phyloP scores from a whole-genome alignment of 495 filamentous ascomycete species.

The Diplogelasinospora grovesii region DNA sequence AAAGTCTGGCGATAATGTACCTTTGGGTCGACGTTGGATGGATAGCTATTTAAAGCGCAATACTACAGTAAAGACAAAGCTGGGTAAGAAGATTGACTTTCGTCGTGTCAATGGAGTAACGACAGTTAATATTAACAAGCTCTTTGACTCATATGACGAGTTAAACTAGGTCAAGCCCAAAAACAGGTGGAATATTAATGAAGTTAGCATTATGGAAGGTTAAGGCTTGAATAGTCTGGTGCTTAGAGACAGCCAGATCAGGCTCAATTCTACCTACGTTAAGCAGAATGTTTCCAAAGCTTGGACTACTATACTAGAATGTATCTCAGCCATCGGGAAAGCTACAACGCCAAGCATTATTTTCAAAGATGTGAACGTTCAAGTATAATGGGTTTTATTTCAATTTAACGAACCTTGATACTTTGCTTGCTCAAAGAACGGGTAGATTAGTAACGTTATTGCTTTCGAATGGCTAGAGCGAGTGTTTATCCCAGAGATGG shows the following conservation, averaged over 20 bases:
- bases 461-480: conserved; percentile 6
- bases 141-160: conserved; percentile 4
- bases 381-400: conserved; percentile 6
- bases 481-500: conserved; percentile 12
- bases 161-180: conserved; percentile 2
- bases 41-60: background rate
- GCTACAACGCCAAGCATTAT: background rate
- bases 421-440: conserved; percentile 6
- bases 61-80: background rate
- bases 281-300: background rate
- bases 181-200: conserved; percentile 6
- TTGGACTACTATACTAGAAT: conserved; percentile 7
- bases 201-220: conserved; percentile 8
- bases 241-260: background rate
- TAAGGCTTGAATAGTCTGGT: conserved; percentile 3
- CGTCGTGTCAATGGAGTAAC: background rate
- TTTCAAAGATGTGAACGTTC: conserved; percentile 8
- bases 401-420: background rate
- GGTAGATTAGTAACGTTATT: conserved; percentile 3
- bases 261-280: background rate
- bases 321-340: conserved; percentile 3
- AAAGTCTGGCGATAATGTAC: background rate
- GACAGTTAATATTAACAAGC: conserved; percentile 1
- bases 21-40: background rate
- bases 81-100: background rate